Evolutionary conservation across 208 protist genomes (phyloP), one percentile per base, ranked within the genome.

Genomic region (Leishmania gerbilli): DNA sequence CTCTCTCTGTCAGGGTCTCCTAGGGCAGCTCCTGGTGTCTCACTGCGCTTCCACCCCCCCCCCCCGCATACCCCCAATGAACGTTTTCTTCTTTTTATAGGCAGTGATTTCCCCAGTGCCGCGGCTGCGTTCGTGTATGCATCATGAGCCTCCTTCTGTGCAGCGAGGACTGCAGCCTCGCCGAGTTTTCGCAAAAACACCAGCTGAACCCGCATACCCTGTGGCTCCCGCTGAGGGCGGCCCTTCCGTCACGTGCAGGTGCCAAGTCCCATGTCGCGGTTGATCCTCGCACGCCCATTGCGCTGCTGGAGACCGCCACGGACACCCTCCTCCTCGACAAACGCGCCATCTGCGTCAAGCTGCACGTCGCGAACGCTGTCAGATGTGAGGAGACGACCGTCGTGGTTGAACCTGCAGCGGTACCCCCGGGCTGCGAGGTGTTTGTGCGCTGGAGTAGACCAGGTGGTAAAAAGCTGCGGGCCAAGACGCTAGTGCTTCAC

Each of bases 381-480:
- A 15, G 1, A 47, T 79, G 64, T 64, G 74, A 82, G 40, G 17
- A 58, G 8, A 49, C 11, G 6, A 58, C 78, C 0, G 71, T 71
- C 56, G 0, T 76, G 21, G 31, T 96, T 24, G 79, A 84, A 17
- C 86, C 89, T 5, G 72, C 53, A 34, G 71, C 72, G 24, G 71
- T 93, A 3, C 91, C 90, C 9, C 15, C 31, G 0, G 77, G 71
- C 40, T 94, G 67, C 67, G 86, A 84, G 21, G 67, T 95, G 3
- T 97, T 91, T 87, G 85, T 91, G 21, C 91, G 91, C 21, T 93
- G 90, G 80, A 78, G 85, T 19, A 83, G 82, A 56, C 64, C 77
- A 13, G 87, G 81, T 31, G 82, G 76, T 11, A 93, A 92, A 76
- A 78, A 64, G 13, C 64, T 97, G 34, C 74, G 55, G 1, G 69